These are phyloP conservation scores for Yamadazyma taylorii DNA, from an alignment of 1,139 yeast genomes.

Conservation along the genomic window DNA sequence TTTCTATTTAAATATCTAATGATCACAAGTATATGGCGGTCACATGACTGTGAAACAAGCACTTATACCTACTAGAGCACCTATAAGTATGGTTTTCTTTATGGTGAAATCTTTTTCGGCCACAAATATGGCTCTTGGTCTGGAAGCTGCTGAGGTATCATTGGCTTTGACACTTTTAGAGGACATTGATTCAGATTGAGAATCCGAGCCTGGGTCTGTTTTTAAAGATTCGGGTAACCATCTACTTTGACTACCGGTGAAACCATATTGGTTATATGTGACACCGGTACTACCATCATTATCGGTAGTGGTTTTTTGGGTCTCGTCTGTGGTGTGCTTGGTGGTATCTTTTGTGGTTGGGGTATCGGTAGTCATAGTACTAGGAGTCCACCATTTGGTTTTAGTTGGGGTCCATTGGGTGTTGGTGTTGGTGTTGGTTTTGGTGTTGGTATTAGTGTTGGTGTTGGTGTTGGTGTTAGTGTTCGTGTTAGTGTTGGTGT, in stretches of 20 bases:
- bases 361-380: slow-evolving; percentile 19
- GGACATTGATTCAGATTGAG: slow-evolving; percentile 17
- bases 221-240: slow-evolving; percentile 27
- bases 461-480: slow-evolving; percentile 6
- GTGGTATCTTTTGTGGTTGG: slow-evolving; percentile 9
- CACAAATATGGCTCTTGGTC: slow-evolving; percentile 9
- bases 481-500: slow-evolving; percentile 5
- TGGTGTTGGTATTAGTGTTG: slow-evolving; percentile 1
- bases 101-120: slow-evolving; percentile 15
- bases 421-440: slow-evolving; percentile 9
- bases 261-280: slow-evolving; percentile 45
- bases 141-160: slow-evolving; percentile 19
- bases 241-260: slow-evolving; percentile 39
- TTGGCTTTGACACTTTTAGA: slow-evolving; percentile 17
- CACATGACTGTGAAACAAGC: slow-evolving; percentile 13
- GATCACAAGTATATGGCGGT: too few relatives aligned
- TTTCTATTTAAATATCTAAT: too few relatives aligned
- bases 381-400: slow-evolving; percentile 19
- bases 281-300: slow-evolving; percentile 13
- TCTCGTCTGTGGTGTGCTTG: slow-evolving; percentile 8
- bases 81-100: slow-evolving; percentile 13
- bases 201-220: slow-evolving; percentile 10
- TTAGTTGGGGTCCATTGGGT: slow-evolving; percentile 3
- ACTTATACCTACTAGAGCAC: slow-evolving; percentile 14
- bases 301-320: slow-evolving; percentile 6